A percentile compares a stretch with the other conserved stretches of the same genome.
Conservation (phyloP, 2,329 filamentous ascomycete species). For the Ophiocordyceps unilateralis region DNA sequence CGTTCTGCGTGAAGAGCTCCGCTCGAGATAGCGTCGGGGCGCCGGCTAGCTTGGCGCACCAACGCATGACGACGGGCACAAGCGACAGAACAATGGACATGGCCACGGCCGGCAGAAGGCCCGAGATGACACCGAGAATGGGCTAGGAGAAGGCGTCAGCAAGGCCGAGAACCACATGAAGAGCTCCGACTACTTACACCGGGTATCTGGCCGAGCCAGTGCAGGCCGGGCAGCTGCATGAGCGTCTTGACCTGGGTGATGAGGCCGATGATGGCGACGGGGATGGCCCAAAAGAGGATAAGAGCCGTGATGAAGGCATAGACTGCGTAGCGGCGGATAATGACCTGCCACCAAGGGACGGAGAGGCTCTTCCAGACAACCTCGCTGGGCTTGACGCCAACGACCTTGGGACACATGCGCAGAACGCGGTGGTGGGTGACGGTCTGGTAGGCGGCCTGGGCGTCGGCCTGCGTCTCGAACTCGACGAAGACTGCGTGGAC, state of each 20-base stretch:
- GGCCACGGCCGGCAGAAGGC: conserved; percentile 63
- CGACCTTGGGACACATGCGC: conserved; percentile 72
- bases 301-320: conserved; percentile 50
- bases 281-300: conserved; percentile 73
- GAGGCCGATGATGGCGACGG: conserved; percentile 62
- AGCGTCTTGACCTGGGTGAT: conserved; percentile 72
- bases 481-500: conserved; percentile 80
- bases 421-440: conserved; percentile 66
- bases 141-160: conserved; percentile 6
- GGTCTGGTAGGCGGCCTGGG: conserved; percentile 71
- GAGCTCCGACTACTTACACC: conserved; percentile 6
- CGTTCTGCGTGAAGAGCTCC: conserved; percentile 81
- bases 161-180: neutral
- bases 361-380: conserved; percentile 72
- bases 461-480: conserved; percentile 65
- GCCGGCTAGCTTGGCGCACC: conserved; percentile 60
- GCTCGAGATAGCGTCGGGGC: conserved; percentile 63
- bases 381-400: conserved; percentile 64
- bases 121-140: conserved; percentile 66
- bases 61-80: conserved; percentile 49
- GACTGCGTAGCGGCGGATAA: conserved; percentile 49
- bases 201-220: conserved; percentile 60
- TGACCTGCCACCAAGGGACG: conserved; percentile 53
- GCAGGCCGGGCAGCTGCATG: conserved; percentile 47
- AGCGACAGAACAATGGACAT: conserved; percentile 70